Evolutionary conservation across 805 yeast species (phyloP).

Genomic region (Wickerhamomyces subpelliculosus): DNA sequence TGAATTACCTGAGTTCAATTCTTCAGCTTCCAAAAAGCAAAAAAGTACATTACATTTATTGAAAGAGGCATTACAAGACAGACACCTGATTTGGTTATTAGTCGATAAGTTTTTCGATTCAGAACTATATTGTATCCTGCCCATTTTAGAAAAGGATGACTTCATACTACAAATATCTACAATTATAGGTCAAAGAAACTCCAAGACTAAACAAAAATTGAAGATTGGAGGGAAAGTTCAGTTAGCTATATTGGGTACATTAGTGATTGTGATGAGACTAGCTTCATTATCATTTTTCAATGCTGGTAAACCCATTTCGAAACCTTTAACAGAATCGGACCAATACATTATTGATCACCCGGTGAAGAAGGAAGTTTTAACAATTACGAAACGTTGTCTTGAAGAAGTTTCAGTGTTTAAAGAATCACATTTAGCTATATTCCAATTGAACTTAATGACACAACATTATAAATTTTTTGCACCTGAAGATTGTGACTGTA

Average conservation of each 20-base stretch:
- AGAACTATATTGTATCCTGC: not conserved
- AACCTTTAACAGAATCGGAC: not conserved
- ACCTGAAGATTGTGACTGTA: constrained; percentile 2
- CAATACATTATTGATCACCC: not conserved
- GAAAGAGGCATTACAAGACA: not conserved
- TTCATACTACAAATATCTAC: not conserved
- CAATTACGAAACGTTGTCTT: not conserved
- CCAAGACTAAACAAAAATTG: not conserved
- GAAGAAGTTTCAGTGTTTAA: not conserved
- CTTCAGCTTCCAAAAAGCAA: not conserved
- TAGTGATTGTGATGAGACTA: not conserved
- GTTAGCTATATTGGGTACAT: not conserved
- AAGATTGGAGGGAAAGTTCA: no score
- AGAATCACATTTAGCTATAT: not conserved
- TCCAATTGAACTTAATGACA: not conserved
- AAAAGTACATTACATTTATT: not conserved
- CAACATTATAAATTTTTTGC: not conserved
- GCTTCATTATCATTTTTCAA: not conserved
- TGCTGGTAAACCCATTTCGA: not conserved
- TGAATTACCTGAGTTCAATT: no score
- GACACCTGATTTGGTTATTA: not conserved
- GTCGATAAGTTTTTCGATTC: constrained; percentile 1
- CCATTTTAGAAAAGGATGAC: constrained; percentile 1
- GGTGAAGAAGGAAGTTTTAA: not conserved
- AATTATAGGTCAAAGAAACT: not conserved